phyloP scores from a whole-genome alignment of 1,284 basidiomycete genomes.

The Tylopilus sp. region DNA sequence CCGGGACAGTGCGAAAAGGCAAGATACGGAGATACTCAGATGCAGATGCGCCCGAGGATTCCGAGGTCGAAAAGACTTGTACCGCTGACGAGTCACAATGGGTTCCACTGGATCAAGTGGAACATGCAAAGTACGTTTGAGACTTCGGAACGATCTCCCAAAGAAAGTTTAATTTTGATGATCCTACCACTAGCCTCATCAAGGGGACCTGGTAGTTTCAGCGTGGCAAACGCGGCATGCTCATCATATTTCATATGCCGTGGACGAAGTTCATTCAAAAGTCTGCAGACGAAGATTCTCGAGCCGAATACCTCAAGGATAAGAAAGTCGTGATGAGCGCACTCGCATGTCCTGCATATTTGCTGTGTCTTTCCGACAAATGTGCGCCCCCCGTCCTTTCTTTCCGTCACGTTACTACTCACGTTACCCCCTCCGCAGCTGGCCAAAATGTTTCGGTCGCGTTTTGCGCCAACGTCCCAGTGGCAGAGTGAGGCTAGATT shows the following conservation, averaged over 20 bases:
- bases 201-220: slow-evolving; percentile 30
- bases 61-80: slow-evolving; percentile 21
- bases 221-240: slow-evolving; percentile 16
- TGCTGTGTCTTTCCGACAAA: slow-evolving; percentile 29
- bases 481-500: background rate
- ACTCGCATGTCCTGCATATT: slow-evolving; percentile 30
- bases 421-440: slow-evolving; percentile 2
- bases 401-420: background rate
- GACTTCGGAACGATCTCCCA: background rate
- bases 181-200: background rate
- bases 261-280: slow-evolving; percentile 17
- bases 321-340: slow-evolving; percentile 24
- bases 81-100: slow-evolving; percentile 51
- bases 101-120: slow-evolving; percentile 66
- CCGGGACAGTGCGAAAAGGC: slow-evolving; percentile 12
- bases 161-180: slow-evolving; percentile 3
- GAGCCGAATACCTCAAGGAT: slow-evolving; percentile 3
- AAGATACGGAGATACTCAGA: slow-evolving; percentile 26
- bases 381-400: slow-evolving; percentile 10
- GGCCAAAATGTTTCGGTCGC: slow-evolving; percentile 17
- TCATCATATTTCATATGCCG: slow-evolving; percentile 24
- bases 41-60: slow-evolving; percentile 10
- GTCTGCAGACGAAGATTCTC: slow-evolving; percentile 8
- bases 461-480: background rate
- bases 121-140: slow-evolving; percentile 69